Evolutionary conservation across 371 early-diverging fungal species (phyloP).

Genomic region (Mortierella sp.): DNA sequence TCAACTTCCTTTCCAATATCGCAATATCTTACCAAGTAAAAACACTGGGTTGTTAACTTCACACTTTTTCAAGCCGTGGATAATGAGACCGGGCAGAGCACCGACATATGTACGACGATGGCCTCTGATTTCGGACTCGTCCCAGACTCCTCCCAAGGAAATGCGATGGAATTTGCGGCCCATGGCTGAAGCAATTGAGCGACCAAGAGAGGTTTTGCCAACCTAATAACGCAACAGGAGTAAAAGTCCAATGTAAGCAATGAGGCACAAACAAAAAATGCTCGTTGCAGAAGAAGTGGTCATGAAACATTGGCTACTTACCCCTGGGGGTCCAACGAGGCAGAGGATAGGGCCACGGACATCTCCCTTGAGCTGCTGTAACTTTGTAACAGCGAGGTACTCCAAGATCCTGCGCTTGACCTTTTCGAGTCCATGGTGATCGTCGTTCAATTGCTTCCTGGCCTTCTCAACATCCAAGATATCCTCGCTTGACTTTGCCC

Average conservation of each 20-base stretch:
- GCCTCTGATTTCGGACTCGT: conserved; percentile 92
- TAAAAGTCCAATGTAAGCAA: neutral
- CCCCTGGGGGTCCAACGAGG: conserved; percentile 78
- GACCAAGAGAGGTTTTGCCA: conserved; percentile 90
- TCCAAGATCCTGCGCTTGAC: conserved; percentile 90
- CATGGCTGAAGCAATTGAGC: conserved; percentile 86
- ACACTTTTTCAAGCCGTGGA: conserved; percentile 81
- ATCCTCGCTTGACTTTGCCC: conserved; percentile 74
- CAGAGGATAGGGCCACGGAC: conserved; percentile 90
- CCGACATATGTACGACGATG: conserved; percentile 94
- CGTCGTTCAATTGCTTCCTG: conserved; percentile 77
- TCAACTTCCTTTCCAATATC: neutral
- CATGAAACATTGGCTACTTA: conserved; percentile 12
- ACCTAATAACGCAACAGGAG: conserved; percentile 40
- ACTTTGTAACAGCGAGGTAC: conserved; percentile 86
- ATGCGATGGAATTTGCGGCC: conserved; percentile 87
- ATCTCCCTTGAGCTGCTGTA: conserved; percentile 73
- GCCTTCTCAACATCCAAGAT: conserved; percentile 77
- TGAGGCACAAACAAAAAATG: no score
- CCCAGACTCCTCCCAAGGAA: conserved; percentile 89
- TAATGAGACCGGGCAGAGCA: conserved; percentile 87
- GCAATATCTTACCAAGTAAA: conserved; percentile 65
- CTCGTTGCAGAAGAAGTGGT: no score
- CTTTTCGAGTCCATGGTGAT: conserved; percentile 88
- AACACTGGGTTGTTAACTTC: conserved; percentile 88